Evolutionary conservation across 306 rosid species (phyloP), one percentile per base, ranked within the genome.

Genomic region (Carpinus fangiana): DNA sequence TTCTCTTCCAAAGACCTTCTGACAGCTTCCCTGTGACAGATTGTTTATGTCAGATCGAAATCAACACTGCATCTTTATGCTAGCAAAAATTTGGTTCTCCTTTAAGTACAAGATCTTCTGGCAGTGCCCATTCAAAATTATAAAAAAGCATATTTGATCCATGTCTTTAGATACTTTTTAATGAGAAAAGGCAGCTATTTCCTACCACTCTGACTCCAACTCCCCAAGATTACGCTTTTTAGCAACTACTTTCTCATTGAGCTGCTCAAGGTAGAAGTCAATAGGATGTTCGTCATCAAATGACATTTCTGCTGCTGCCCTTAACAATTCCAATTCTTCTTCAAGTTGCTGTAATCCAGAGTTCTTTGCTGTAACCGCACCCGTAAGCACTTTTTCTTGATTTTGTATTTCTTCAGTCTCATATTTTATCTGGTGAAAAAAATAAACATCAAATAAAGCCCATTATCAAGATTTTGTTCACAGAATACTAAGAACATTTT

Each of bases 1-100:
- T 81, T 92, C 88, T 85, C 90, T 88, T 89, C 97, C 88, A 90
- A 77, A 59, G 83, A 82, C 84, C 82, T 85, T 84, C 82, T 88
- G 70, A 77, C 82, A 73, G 78, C 82, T 70, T 87, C 92, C 99
- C 99, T 95, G 90, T 7, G 50, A 79, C 65, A 81, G 59, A 75
- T 76, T 12, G 56, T 57, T 72, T 70, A 78, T 66, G 54, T 38
- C 41, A 77, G 50, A 48, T 28, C 48, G 43, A 80, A 77, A 57
- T 66, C 12, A 65, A 83, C 45, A 81, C 54, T 64, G 65, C 61
- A 76, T 59, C 57, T 47, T 10, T 48, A 74, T 75, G 75, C 14
- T 50, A 7, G 77, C 47, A 56, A 23, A 70, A 83, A n/a, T 10
- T 81, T 66, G 62, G 12, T 36, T 76, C 64, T 26, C 43, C 60